Conservation (phyloP, 331 rosid species). For the Quercus tomentella region DNA sequence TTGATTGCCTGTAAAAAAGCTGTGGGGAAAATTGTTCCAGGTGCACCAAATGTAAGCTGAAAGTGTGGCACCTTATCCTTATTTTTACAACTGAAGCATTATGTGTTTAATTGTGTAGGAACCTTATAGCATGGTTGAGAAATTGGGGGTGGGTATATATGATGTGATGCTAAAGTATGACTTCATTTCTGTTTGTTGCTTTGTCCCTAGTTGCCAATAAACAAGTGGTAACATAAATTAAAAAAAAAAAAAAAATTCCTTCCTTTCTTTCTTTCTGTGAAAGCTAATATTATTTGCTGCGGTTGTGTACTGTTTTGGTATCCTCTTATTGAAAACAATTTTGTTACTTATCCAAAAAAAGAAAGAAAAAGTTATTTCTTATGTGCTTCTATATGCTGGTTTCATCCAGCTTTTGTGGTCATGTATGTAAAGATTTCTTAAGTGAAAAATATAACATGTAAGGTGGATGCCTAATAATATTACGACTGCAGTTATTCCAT, state of each 20-base stretch:
- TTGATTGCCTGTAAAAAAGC: slow-evolving; percentile 91
- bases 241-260: neutral
- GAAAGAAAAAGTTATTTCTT: neutral
- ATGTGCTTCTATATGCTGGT: neutral
- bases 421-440: neutral
- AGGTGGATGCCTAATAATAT: neutral
- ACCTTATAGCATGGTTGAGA: slow-evolving; percentile 8
- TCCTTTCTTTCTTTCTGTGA: too few species aligned
- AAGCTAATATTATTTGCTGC: neutral
- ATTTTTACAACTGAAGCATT: neutral
- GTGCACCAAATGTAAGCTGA: slow-evolving; percentile 85
- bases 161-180: neutral
- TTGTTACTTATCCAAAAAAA: neutral
- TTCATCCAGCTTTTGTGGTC: neutral
- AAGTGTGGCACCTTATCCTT: neutral
- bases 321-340: neutral
- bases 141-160: neutral
- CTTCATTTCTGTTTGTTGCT: neutral
- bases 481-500: neutral
- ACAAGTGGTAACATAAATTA: neutral
- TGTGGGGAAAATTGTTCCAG: slow-evolving; percentile 63
- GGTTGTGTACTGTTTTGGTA: neutral
- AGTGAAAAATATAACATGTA: neutral
- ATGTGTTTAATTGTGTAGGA: slow-evolving; percentile 8
- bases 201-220: neutral